These are phyloP conservation scores for Astragalus membranaceus DNA, from an alignment of 306 rosid species.

Conservation along the genomic window DNA sequence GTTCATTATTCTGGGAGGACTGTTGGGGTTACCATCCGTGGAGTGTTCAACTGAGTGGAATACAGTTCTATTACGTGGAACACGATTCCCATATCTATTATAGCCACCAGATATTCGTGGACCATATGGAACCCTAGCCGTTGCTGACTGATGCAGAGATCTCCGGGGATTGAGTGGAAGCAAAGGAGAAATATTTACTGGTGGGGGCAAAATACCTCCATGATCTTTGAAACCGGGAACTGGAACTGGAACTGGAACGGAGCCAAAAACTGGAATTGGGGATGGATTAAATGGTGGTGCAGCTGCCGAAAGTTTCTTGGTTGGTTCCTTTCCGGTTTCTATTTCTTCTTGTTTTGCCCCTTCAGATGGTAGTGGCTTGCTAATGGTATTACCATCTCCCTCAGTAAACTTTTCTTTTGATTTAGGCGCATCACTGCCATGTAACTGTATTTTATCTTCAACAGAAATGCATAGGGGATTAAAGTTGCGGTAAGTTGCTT, in stretches of 20 bases:
- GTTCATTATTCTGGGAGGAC: conserved; percentile 81
- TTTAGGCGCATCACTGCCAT: conserved; percentile 23
- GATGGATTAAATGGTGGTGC: conserved; percentile 97
- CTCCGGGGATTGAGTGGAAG: conserved; percentile 74
- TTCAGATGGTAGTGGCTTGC: conserved; percentile 34
- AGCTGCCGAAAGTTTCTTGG: conserved; percentile 94
- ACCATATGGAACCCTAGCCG: conserved; percentile 93
- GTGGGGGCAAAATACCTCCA: conserved; percentile 92
- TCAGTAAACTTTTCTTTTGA: conserved; percentile 19
- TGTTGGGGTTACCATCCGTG: conserved; percentile 63
- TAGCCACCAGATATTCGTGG: conserved; percentile 89
- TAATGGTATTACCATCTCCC: conserved; percentile 27
- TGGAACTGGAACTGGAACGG: conserved; percentile 47
- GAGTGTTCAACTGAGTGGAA: conserved; percentile 49
- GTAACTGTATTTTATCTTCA: conserved; percentile 27
- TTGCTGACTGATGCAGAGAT: conserved; percentile 96
- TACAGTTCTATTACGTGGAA: conserved; percentile 59
- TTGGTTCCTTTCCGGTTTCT: conserved; percentile 71
- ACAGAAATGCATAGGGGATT: conserved; percentile 19
- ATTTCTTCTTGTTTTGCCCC: conserved; percentile 66
- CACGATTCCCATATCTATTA: conserved; percentile 72
- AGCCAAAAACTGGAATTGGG: conserved; percentile 69
- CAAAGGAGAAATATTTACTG: conserved; percentile 85
- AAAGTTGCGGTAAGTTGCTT: conserved; percentile 19
- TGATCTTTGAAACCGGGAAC: conserved; percentile 69